These are phyloP conservation scores for Effrenium voratum DNA, from an alignment of 73 alveolate genomes.

Conservation along the genomic window DNA sequence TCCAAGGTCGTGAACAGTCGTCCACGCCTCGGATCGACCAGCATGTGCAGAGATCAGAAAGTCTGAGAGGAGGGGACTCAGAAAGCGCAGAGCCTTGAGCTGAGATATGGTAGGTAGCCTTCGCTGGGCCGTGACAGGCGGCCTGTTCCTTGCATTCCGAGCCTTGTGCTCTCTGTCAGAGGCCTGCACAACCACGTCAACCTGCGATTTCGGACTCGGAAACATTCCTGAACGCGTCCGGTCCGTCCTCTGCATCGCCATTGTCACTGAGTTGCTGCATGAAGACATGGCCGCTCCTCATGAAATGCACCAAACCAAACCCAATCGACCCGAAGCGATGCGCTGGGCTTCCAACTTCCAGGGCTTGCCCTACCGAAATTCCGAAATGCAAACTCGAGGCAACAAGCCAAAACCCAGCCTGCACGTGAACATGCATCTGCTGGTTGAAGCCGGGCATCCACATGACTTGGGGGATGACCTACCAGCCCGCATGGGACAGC, in stretches of 20 bases:
- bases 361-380: not conserved
- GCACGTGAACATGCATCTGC: constrained; percentile 23
- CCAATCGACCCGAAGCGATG: not conserved
- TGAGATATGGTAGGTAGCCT: constrained; percentile 33
- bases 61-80: not conserved
- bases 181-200: constrained; percentile 32
- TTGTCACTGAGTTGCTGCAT: constrained; percentile 38
- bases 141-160: not conserved
- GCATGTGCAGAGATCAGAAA: too few species aligned
- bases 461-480: constrained; percentile 53
- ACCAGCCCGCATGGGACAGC: not conserved
- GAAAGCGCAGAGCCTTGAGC: constrained; percentile 47
- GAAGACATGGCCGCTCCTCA: constrained; percentile 47
- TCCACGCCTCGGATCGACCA: not conserved
- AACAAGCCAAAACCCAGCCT: too few species aligned
- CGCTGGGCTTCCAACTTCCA: constrained; percentile 25
- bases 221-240: too few species aligned
- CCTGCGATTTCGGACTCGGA: not conserved
- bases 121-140: not conserved
- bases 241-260: constrained; percentile 38
- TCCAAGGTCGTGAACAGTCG: constrained; percentile 39
- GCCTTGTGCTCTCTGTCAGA: constrained; percentile 48
- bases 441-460: constrained; percentile 78
- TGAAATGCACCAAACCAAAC: not conserved
- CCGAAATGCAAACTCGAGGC: not conserved